These are phyloP conservation scores for Phytopythium oedochilum DNA, from an alignment of 352 stramenopile species.

Conservation along the genomic window DNA sequence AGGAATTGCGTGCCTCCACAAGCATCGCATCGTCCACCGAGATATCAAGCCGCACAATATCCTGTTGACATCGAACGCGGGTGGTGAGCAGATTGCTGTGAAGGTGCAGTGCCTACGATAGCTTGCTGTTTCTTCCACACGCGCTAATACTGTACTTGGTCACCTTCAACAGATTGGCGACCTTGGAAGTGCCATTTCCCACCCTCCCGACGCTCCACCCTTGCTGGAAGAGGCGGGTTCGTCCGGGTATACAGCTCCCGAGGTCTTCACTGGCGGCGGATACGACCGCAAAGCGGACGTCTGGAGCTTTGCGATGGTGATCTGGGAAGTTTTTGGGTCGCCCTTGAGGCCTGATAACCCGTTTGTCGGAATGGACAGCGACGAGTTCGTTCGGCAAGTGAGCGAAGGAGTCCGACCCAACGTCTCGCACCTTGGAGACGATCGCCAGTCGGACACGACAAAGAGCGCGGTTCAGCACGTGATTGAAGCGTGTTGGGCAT, in stretches of 20 bases:
- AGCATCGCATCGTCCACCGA: slow-evolving; percentile 30
- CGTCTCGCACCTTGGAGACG: neutral
- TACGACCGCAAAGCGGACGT: slow-evolving; percentile 41
- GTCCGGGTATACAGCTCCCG: slow-evolving; percentile 39
- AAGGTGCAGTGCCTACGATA: too few relatives aligned
- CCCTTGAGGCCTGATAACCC: slow-evolving; percentile 15
- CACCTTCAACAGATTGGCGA: slow-evolving; percentile 31
- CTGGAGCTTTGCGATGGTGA: slow-evolving; percentile 43
- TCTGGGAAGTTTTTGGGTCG: slow-evolving; percentile 34
- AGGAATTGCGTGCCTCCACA: slow-evolving; percentile 28
- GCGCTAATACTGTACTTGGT: too few relatives aligned
- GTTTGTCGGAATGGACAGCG: slow-evolving; percentile 21
- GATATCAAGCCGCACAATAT: slow-evolving; percentile 48
- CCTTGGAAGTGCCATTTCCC: slow-evolving; percentile 24
- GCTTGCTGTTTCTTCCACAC: too few relatives aligned
- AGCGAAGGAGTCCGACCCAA: slow-evolving; percentile 15
- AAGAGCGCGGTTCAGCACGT: slow-evolving; percentile 10
- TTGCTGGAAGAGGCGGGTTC: slow-evolving; percentile 30
- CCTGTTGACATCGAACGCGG: slow-evolving; percentile 12
- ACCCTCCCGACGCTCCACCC: slow-evolving; percentile 5
- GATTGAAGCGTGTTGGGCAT: slow-evolving; percentile 24
- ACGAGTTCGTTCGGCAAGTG: slow-evolving; percentile 22
- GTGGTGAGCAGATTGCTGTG: slow-evolving; percentile 5
- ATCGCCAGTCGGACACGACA: neutral
- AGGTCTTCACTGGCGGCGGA: slow-evolving; percentile 28